Evolutionary conservation across 2,329 filamentous ascomycete genomes (phyloP), one percentile per base, ranked within the genome.

Genomic region (Stachybotrys elegans): DNA sequence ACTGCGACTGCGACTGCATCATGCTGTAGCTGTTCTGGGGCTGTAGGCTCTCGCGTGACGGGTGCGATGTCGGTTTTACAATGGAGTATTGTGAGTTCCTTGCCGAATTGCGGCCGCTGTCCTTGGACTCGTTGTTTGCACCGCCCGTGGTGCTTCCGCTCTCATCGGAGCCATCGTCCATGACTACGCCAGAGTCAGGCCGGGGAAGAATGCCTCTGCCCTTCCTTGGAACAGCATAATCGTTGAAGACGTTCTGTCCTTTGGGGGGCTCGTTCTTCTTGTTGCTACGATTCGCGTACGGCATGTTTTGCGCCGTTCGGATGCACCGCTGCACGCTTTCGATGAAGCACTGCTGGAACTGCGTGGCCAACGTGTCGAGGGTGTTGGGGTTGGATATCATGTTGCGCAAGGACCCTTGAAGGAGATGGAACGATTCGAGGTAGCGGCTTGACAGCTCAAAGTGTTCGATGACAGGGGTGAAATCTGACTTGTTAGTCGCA

Each of bases 281-380:
- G 54, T 68, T 69, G 50, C 66, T 68, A 11, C 66, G 55, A 45
- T 69, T 69, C 2, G 62, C 56, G 45, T 69, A 69, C 1, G 65
- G 66, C 58, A 62, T 65, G 34, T 47, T 63, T 42, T 65, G 61
- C 0, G 66, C 65, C 19, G 59, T 51, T 22, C 51, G 42, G 25
- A 65, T 59, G 42, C 66, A 69, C 13, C 61, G 57, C 20, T 67
- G 60, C 3, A 69, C 49, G 0, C 65, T 64, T 46, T 69, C 65
- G 17, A 68, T 51, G 43, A 69, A 69, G 49, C 64, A 67, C 29
- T 68, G 65, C 27, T 65, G 64, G 43, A 68, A 68, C 40, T 66
- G 63, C 14, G 61, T 64, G 0, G 63, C 61, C 1, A 69, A 51
- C 0, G 65, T 67, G 44, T 69, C 66, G 2, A 69, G 54, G 0